Evolutionary conservation across 257 asterid genomes (phyloP), one percentile per base, ranked within the genome.

Genomic region (Echium plantagineum): DNA sequence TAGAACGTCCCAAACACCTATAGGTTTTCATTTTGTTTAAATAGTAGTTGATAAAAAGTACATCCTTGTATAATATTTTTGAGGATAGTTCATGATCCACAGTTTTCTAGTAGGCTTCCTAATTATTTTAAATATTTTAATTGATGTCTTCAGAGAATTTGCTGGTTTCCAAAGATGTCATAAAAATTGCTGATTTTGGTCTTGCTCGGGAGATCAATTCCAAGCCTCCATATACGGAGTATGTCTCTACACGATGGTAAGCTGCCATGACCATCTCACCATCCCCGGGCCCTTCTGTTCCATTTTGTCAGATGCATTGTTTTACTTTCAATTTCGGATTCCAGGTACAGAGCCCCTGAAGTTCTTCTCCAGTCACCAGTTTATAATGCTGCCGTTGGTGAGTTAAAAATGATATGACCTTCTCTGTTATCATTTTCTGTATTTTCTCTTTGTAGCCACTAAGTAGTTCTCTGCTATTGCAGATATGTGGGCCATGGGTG

Each of bases 401-500:
- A 72, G 94, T 75, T 61, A 58, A 19, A 63, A 47, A 46, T 57
- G 12, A 46, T 63, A 22, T 22, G 21, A 54, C 21, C 21, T 9
- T 32, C 28, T 53, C 57, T 19, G 54, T 62, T 35, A 69, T 69
- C 21, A 46, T 18, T 57, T 47, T 21, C 6, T 21, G 19, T 15
- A 55, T 22, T 21, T 24, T 55, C 13, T 49, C 12, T 32, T 24
- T 32, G 49, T 7, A 35, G 10, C 61, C 13, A 38, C 30, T 24
- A 53, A 13, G 19, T 72, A 47, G 19, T 69, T 52, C 9, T 42
- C 17, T n/a, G 20, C 1, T 32, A 16, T 42, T 56, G 47, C 84
- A 91, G 98, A 91, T 71, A 88, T 91, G 93, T 91, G 96, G 96
- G 98, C 98, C 52, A 91, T 91, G 98, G 98, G 96, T 57, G 95